Evolutionary conservation across 108 stramenopile genomes (phyloP).

Genomic region (Nitzschia putrida): DNA sequence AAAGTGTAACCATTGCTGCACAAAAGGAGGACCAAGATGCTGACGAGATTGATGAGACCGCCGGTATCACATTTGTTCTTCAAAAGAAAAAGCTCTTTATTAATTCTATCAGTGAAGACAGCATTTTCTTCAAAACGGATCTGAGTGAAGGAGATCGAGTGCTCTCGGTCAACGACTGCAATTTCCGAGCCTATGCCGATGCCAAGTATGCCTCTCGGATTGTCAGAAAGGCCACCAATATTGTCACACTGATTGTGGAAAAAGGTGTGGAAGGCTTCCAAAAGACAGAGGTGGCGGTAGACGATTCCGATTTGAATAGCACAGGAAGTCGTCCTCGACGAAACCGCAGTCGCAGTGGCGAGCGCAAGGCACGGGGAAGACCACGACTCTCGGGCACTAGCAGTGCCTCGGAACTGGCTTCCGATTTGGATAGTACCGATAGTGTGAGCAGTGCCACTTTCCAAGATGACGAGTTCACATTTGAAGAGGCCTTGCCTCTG

Average conservation of each 20-base stretch:
- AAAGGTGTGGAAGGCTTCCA: slow-evolving; percentile 24
- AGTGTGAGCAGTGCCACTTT: slow-evolving; percentile 11
- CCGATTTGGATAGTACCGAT: slow-evolving; percentile 15
- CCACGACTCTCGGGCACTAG: not conserved
- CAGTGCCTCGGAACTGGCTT: not conserved
- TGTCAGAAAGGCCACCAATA: slow-evolving; percentile 15
- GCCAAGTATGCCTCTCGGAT: slow-evolving; percentile 20
- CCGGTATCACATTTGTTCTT: slow-evolving; percentile 11
- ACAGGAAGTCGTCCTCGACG: not conserved
- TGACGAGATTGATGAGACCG: not conserved
- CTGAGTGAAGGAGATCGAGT: slow-evolving; percentile 26
- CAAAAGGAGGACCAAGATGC: slow-evolving; percentile 8
- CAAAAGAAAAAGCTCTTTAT: slow-evolving; percentile 17
- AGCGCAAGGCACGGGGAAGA: not conserved
- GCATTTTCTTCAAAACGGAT: slow-evolving; percentile 18
- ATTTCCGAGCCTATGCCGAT: slow-evolving; percentile 34
- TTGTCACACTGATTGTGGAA: slow-evolving; percentile 25
- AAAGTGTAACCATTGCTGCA: slow-evolving; percentile 23
- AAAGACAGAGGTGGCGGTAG: no score
- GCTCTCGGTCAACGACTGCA: slow-evolving; percentile 38
- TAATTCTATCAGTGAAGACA: slow-evolving; percentile 8
- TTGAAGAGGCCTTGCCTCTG: not conserved
- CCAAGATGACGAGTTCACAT: slow-evolving; percentile 10
- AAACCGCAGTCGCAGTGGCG: not conserved
- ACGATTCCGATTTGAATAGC: not conserved